These are phyloP conservation scores for Verbascum thapsus DNA, from an alignment of 257 asterid genomes.

Conservation along the genomic window DNA sequence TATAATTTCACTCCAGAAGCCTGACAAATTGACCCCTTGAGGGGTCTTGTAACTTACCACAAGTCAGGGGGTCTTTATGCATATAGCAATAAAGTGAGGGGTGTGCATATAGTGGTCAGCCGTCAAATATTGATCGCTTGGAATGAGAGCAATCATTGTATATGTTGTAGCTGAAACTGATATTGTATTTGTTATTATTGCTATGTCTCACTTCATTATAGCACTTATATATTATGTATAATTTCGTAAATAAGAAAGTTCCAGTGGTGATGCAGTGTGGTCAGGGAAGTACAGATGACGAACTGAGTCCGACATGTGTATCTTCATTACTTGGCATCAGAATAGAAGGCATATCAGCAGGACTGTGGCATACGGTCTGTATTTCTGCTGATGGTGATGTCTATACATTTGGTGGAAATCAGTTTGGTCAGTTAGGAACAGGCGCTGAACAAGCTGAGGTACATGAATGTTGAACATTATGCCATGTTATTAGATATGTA, in stretches of 20 bases:
- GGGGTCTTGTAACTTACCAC: too few relatives aligned
- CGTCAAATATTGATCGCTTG: too few relatives aligned
- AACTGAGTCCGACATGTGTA: slow-evolving; percentile 83
- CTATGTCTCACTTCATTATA: neutral
- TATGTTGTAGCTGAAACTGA: neutral
- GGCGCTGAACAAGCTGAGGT: slow-evolving; percentile 96
- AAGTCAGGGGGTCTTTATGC: too few relatives aligned
- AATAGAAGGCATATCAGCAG: slow-evolving; percentile 88
- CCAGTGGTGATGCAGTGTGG: slow-evolving; percentile 68
- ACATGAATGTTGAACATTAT: slow-evolving; percentile 17
- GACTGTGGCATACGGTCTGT: slow-evolving; percentile 96
- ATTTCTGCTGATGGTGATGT: slow-evolving; percentile 95
- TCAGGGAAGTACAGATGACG: slow-evolving; percentile 98
- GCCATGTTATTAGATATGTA: neutral
- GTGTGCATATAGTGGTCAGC: too few relatives aligned
- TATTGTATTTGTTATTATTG: neutral
- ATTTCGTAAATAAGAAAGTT: neutral
- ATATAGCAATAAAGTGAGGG: too few relatives aligned
- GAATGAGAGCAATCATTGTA: too few relatives aligned
- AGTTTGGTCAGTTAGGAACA: slow-evolving; percentile 98
- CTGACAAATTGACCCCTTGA: too few relatives aligned
- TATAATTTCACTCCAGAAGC: too few relatives aligned
- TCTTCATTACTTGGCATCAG: slow-evolving; percentile 93
- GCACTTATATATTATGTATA: slow-evolving; percentile 1
- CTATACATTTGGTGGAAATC: slow-evolving; percentile 95